Evolutionary conservation across 148 eudicot genomes (phyloP), one percentile per base, ranked within the genome.

Genomic region (Selenicereus undatus): DNA sequence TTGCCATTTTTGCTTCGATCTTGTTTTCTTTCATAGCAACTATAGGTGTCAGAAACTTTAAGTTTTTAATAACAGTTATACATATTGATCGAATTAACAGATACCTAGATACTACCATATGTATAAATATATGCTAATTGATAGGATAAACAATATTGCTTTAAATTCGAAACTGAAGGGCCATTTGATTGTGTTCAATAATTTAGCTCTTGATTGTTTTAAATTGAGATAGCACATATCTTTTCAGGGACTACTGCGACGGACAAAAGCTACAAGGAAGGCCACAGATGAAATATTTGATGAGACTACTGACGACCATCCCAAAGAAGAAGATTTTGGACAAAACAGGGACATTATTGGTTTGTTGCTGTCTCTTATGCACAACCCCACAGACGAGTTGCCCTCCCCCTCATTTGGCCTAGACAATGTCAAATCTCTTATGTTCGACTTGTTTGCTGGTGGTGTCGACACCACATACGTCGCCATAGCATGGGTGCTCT

Each of bases 391-490:
- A 24, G 43, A 78, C 16, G 30, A 71, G 20, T 71, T 17, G 32
- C 2, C 2, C 1, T 2, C 32, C 8, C 26, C 30, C 42, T 42
- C 54, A 26, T 16, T 78, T 12, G 60, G 71, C 36, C 35, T 62
- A 42, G 80, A 66, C 13, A 24, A 66, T 68, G 29, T 78, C 5
- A 78, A 78, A 48, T 74, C 80, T n/a, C 12, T 78, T 20, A 43
- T 78, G 73, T 45, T 78, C n/a, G 80, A 78, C 27, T 26, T 78
- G 27, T 78, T 78, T 68, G 60, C 42, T 24, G 80, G 58, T 16
- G 80, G 74, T 2, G 68, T 78, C 12, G 80, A 78, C 5, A 68
- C 74, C 7, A 20, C 54, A 18, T 29, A 18, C 1, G 36, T 54
- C 17, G 66, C 80, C 17, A 26, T 68, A 2, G 27, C n/a, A 68